Base-by-base conservation (phyloP, 495 filamentous ascomycete genomes). In the Trichoderma virens region DNA sequence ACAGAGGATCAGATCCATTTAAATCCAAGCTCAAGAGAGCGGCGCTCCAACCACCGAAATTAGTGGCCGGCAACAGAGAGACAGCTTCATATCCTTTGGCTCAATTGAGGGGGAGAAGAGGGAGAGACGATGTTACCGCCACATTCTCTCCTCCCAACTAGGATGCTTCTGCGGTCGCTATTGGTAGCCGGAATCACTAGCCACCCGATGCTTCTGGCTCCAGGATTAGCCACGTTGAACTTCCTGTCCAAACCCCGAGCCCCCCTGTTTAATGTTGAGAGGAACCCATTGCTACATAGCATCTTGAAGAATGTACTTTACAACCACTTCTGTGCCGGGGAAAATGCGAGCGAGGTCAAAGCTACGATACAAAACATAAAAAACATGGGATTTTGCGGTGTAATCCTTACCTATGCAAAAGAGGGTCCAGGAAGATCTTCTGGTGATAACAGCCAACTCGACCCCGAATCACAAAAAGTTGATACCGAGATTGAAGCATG, bases 251-350 rank as follows among this genome's bases (percentile, higher is more conserved):
- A 91, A 67, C 86, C 88, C 20, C 84, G 82, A 47, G 84, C 74
- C n/a, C 76, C 85, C 1, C 47, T 84, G 6, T 72, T 88, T 13
- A 82, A 82, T 65, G 83, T 85, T 5, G 81, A 85, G 64, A 74
- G 70, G 34, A 88, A 88, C 64, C 79, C 78, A 0, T 11, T 85
- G 20, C 78, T 88, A 11, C 74, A 75, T n/a, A 79, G 71, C 65
- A 71, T 90, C 32, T 79, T 95, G 32, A 88, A 89, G 66, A 80
- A 85, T 62, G 92, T 88, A 0, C 90, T 95, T 70, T 95, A 95
- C 71, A 82, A 83, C 62, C 90, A 95, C 68, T 95, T 93, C 72
- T 95, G 91, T 70, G 88, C 89, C 1, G 91, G 91, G 25, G 85
- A 88, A 70, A 88, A 84, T 54, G 73, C 79, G 0, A 62, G 66